Base-by-base conservation (phyloP, 805 yeast species). In the Barnettozyma botsteinii region DNA sequence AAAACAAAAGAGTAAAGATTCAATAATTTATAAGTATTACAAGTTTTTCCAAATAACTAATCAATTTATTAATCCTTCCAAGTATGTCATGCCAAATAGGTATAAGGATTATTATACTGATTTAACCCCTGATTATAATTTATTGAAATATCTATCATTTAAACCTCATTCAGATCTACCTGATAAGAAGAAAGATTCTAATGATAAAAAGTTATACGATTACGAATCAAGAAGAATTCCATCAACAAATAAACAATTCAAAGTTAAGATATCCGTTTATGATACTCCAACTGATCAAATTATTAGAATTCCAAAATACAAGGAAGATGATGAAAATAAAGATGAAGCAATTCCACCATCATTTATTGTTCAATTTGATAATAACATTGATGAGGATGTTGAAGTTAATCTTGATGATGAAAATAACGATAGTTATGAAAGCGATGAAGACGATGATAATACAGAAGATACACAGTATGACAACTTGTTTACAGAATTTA, bases 311-410 rank as follows among this genome's bases (percentile, higher is more conserved):
- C 59, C 59, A 1, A 40, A 40, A 22, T 45, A 47, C 31, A 33
- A 38, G 12, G 52, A 54, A 5, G 50, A 47, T 9, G 43, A 41
- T 2, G 48, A 48, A 5, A 6, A 22, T 10, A 51, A 47, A 7
- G 42, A 47, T 24, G 57, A 53, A 32, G 45, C 46, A 12, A 40
- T 45, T 4, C 59, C 59, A 3, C 59, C 59, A 1, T 41, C 58
- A 1, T 49, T 53, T 39, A 42, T 48, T 2, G 34, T 55, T n/a
- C 46, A 43, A 18, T 55, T 37, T 26, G 39, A 25, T 5, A 36
- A 42, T 7, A 41, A 39, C 9, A 33, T 30, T 12, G 33, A 25
- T 33, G 18, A 37, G n/a, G 35, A 38, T 13, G 38, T 33, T 18
- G 38, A 33, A 15, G 39, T 40, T 12, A 35, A 35, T 17, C 31